Conservation (phyloP, 192 early-diverging fungal species). For the Chytriomyces hyalinus region DNA sequence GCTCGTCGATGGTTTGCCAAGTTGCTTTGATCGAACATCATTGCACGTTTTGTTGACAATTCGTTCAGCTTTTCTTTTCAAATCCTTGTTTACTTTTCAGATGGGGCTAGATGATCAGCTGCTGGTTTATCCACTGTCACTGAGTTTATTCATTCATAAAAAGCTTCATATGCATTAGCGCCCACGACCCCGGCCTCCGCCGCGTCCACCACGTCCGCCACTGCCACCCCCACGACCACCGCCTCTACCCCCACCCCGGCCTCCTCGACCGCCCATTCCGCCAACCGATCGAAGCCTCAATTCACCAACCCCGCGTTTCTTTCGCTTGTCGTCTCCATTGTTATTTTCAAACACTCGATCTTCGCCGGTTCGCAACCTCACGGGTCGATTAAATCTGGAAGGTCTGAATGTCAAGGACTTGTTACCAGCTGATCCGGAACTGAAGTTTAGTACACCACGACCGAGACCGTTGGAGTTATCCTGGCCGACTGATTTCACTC, state of each 20-base stretch:
- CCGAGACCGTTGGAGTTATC: neutral
- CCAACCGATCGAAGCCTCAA: slow-evolving; percentile 26
- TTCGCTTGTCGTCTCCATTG: slow-evolving; percentile 23
- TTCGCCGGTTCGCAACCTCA: slow-evolving; percentile 19
- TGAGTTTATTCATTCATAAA: too few relatives aligned
- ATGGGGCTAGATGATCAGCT: too few relatives aligned
- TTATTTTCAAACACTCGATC: slow-evolving; percentile 3
- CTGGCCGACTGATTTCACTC: slow-evolving; percentile 18
- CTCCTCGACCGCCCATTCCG: slow-evolving; percentile 16
- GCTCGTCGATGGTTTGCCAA: slow-evolving; percentile 13
- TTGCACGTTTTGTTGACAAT: too few relatives aligned
- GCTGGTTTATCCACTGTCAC: too few relatives aligned
- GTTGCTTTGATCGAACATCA: neutral
- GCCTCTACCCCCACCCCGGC: slow-evolving; percentile 28
- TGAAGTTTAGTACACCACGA: slow-evolving; percentile 18
- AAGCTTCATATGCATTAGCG: neutral
- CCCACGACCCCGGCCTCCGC: slow-evolving; percentile 23
- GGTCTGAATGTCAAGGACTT: slow-evolving; percentile 52
- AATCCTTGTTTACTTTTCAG: too few relatives aligned
- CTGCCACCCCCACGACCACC: slow-evolving; percentile 19
- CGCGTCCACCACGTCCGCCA: slow-evolving; percentile 38
- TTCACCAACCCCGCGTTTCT: slow-evolving; percentile 31
- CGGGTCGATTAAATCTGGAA: neutral
- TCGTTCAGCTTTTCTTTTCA: too few relatives aligned
- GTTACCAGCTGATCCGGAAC: slow-evolving; percentile 30